Base-by-base conservation (phyloP, 1,284 basidiomycete genomes). In the Xerocomus minutiporus region DNA sequence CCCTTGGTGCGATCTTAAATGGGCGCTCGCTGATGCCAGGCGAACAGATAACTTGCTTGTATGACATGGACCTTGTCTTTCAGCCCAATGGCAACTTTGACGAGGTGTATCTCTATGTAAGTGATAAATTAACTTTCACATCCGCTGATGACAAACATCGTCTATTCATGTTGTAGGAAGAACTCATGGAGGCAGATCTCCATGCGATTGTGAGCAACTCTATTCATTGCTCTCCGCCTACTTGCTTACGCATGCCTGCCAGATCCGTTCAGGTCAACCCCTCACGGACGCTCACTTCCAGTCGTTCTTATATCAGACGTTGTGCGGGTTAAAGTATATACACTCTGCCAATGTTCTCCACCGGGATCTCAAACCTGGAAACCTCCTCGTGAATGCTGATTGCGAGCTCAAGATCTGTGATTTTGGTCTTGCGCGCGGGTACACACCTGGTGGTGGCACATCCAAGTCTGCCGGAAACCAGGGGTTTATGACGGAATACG, bases 401-500 rank as follows among this genome's bases (percentile, higher is more conserved):
- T 99, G 96, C 68, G 93, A 95, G 69, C 82, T 95, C 65, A 95
- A 94, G 78, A 99, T 99, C 61, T 99, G 97, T 68, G 97, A 99
- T 73, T 99, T 99, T 70, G 97, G 97, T 44, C 82, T 99, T 40
- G 96, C 97, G 2, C 79, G 97, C 64, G 97, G 96, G 1, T 98
- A 97, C 72, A 93, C 82, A 13, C 85, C 94, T 50, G 91, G 87
- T 4, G 82, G 83, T 48, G 78, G 85, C 50, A 78, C 84, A 52
- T 81, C 81, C 43, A 81, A 78, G 60, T 77, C 79, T 0, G 81
- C 83, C 12, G 88, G 86, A 35, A 92, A 92, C 63, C 93, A 94
- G 61, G 94, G 95, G 1, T 97, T 99, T 75, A 99, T 99, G 97
- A 99, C 97, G 0, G 97, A 99, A 73, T 97, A 94, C 70, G 93